Evolutionary conservation across 2,329 filamentous ascomycete genomes (phyloP).

Genomic region (Alternaria dauci): DNA sequence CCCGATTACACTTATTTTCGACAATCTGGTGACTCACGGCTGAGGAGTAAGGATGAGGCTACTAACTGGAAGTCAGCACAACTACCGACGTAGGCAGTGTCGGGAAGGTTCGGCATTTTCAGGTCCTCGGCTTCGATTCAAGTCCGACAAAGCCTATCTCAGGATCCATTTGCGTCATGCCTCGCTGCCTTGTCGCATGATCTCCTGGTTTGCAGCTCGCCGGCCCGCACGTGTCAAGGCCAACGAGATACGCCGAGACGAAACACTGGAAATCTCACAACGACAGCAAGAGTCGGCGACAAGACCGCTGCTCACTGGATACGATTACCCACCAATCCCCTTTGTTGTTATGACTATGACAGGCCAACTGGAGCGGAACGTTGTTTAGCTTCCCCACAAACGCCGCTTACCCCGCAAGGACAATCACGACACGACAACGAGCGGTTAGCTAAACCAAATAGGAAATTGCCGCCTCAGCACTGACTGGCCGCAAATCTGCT

Average conservation of each 20-base stretch:
- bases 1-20: neutral
- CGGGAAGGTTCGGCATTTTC: neutral
- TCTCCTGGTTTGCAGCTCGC: constrained; percentile 2
- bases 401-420: constrained; percentile 11
- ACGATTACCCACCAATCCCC: constrained; percentile 6
- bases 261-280: constrained; percentile 7
- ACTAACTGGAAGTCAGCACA: neutral
- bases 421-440: neutral
- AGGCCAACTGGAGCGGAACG: constrained; percentile 8
- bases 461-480: constrained; percentile 9
- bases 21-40: neutral
- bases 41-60: neutral
- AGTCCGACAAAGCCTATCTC: constrained; percentile 2
- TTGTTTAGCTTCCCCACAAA: constrained; percentile 17
- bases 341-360: neutral
- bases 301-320: neutral
- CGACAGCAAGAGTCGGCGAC: constrained; percentile 1
- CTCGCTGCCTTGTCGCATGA: neutral
- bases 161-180: neutral
- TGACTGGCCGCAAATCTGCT: neutral
- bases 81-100: neutral
- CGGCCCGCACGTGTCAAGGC: constrained; percentile 10
- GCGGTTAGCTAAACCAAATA: constrained; percentile 13
- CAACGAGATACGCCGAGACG: neutral
- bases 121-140: constrained; percentile 3